Percentiles rank a stretch among this genome's conserved stretches.
Conservation (phyloP, 768 basidiomycete species). For the Rhizopogon rudus region DNA sequence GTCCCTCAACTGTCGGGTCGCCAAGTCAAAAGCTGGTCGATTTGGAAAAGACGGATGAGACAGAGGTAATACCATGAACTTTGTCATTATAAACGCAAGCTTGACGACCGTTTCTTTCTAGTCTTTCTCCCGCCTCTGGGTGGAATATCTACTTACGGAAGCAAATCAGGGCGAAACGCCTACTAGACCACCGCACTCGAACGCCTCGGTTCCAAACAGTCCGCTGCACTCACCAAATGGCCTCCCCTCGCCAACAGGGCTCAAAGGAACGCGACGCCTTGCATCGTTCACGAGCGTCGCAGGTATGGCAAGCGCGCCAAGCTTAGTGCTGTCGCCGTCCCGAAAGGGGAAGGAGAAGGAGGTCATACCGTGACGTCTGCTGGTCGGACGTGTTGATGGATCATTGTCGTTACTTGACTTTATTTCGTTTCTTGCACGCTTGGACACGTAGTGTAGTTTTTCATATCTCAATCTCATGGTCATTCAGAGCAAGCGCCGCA, state of each 20-base stretch:
- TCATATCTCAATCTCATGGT: neutral
- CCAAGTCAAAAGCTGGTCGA: constrained; percentile 41
- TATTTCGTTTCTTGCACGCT: neutral
- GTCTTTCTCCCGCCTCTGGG: constrained; percentile 98
- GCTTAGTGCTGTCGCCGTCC: constrained; percentile 32
- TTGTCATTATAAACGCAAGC: neutral
- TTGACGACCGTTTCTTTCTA: constrained; percentile 25
- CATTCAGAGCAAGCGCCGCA: neutral
- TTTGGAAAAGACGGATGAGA: constrained; percentile 77
- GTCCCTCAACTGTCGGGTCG: constrained; percentile 23
- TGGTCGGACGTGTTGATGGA: neutral
- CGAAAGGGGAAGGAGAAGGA: constrained; percentile 47
- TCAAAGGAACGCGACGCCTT: constrained; percentile 30
- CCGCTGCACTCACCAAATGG: constrained; percentile 22
- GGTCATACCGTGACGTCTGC: constrained; percentile 1
- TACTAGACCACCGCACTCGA: constrained; percentile 24
- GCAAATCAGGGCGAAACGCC: constrained; percentile 41
- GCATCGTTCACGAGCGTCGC: constrained; percentile 32
- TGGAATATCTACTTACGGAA: constrained; percentile 96
- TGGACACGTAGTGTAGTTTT: neutral
- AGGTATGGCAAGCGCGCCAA: constrained; percentile 37
- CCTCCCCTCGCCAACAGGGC: constrained; percentile 21
- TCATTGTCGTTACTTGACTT: neutral
- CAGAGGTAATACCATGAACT: constrained; percentile 48
- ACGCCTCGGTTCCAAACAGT: constrained; percentile 35